Conservation (phyloP, 2,329 filamentous ascomycete genomes). For the Talaromyces sp. region DNA sequence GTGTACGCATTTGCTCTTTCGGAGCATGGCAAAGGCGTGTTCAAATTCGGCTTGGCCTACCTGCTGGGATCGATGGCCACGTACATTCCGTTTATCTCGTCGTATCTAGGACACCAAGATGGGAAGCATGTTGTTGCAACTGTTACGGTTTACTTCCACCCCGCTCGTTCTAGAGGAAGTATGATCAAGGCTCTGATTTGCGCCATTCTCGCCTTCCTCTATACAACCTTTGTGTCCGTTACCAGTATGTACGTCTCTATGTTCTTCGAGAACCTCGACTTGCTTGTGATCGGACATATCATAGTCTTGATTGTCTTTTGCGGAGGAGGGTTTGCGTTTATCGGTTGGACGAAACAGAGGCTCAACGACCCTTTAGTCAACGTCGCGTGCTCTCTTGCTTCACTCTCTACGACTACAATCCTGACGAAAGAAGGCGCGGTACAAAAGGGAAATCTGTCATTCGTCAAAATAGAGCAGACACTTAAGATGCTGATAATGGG, state of each 20-base stretch:
- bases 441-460: constrained; percentile 75
- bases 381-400: constrained; percentile 79
- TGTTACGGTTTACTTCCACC: constrained; percentile 92
- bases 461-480: constrained; percentile 76
- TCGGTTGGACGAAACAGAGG: constrained; percentile 82
- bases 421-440: constrained; percentile 89
- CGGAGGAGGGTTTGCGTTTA: constrained; percentile 78
- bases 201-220: constrained; percentile 73
- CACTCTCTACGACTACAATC: constrained; percentile 83
- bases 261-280: constrained; percentile 66
- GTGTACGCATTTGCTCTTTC: constrained; percentile 64
- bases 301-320: constrained; percentile 80
- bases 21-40: constrained; percentile 70
- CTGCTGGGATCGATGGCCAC: constrained; percentile 81
- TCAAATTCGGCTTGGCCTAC: constrained; percentile 92
- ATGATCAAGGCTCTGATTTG: constrained; percentile 84
- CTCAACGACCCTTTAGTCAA: constrained; percentile 77
- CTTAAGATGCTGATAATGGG: constrained; percentile 81
- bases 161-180: constrained; percentile 77
- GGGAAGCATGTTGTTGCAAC: constrained; percentile 94
- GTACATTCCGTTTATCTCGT: constrained; percentile 70
- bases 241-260: constrained; percentile 86
- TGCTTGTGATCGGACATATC: constrained; percentile 69
- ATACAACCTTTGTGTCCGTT: constrained; percentile 71
- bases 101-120: constrained; percentile 75